Conservation (phyloP, 1,139 yeast genomes). For the Candida labiduridarum region DNA sequence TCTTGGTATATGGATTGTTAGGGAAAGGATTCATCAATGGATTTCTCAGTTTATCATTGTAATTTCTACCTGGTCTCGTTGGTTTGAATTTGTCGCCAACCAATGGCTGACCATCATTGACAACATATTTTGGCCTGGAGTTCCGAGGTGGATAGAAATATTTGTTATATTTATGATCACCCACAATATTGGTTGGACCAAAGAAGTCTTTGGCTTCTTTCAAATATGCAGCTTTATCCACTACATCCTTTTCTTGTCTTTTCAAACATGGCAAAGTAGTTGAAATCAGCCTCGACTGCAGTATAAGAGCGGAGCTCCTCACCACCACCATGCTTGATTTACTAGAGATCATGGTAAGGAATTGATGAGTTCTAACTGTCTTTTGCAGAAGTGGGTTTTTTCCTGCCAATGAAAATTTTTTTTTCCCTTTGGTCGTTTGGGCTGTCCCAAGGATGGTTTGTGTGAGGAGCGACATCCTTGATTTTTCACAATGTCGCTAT, state of each 20-base stretch:
- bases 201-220: conserved; percentile 44
- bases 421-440: background rate
- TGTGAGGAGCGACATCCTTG: background rate
- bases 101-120: conserved; percentile 55
- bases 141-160: conserved; percentile 73
- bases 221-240: conserved; percentile 11
- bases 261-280: conserved; percentile 9
- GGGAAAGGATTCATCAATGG: conserved; percentile 75
- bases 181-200: conserved; percentile 84
- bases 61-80: conserved; percentile 12
- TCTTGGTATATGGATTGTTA: conserved; percentile 64
- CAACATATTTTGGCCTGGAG: conserved; percentile 75
- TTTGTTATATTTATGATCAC: conserved; percentile 78
- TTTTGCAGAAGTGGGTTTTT: background rate
- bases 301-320: conserved; percentile 4
- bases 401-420: background rate
- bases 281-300: conserved; percentile 5
- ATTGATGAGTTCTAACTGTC: background rate
- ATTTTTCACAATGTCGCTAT: background rate
- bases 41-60: conserved; percentile 25
- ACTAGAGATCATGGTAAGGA: background rate
- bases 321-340: conserved; percentile 1
- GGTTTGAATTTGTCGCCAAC: conserved; percentile 16
- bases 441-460: background rate
- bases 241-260: conserved; percentile 8